Base-by-base conservation (phyloP, 2,329 filamentous ascomycete species). In the Oidium heveae region DNA sequence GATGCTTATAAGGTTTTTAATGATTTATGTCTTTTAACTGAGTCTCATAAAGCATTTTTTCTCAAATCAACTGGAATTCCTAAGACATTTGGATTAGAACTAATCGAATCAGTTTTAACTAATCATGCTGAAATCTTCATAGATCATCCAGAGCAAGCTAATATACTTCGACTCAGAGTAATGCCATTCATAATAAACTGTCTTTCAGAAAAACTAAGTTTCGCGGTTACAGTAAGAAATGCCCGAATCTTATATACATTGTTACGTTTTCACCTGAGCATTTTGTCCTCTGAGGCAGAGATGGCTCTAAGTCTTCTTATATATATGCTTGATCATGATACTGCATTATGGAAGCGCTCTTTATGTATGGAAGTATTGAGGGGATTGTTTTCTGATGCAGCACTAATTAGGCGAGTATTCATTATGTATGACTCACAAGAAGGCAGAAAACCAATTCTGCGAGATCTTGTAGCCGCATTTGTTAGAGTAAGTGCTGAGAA, bases 401-500 rank as follows among this genome's bases (percentile, higher is more conserved):
- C 75, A 12, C 72, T 94, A 22, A 72, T 95, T 1, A 73, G 91
- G 44, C 79, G 82, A 39, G 85, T 94, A 1, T 96, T 86, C 64
- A 73, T 77, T 7, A 71, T 84, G 16, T 96, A 86, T 61, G 89
- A 98, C 64, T 75, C 76, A 15, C 71, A 77, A 53, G 73, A 85
- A 46, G 80, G 77, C 3, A 78, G 82, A 61, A 89, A 82, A 61
- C 73, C 81, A 53, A 77, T 96, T 20, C 70, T 98, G 22, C 82
- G 84, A 61, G 83, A 87, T 56, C 73, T 95, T 57, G 82, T 91
- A 58, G 84, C 86, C 10, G 82, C 84, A 0, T 88, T 98, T 63
- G 91, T 96, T n/a, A 79, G 87, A 15, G 71, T 96, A 9, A 89
- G 89, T 55, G 87, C 87, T 0, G 91, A 98, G 64, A 94, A 87